Base-by-base conservation (phyloP, 495 filamentous ascomycete species). In the Aspergillus cristatus region DNA sequence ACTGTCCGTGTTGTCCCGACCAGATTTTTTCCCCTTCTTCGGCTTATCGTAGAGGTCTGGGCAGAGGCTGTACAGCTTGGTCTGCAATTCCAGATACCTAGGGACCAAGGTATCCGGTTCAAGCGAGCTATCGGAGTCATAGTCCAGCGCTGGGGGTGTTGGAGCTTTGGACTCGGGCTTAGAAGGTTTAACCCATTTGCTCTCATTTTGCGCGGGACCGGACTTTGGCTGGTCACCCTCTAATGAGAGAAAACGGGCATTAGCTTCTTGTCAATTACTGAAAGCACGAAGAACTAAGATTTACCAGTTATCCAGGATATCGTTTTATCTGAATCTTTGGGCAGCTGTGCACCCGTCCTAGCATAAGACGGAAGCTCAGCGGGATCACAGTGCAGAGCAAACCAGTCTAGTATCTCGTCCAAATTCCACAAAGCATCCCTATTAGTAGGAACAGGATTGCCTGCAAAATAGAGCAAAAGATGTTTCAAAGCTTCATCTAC, bases 361-460 rank as follows among this genome's bases (percentile, higher is more conserved):
- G 78, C 77, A 58, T 89, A 90, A 32, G 77, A 75, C 1, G 80
- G 79, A 20, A 91, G 70, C 48, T 90, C 81, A 4, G 75, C 71
- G 43, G 65, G 62, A 12, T 71, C 61, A 49, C 76, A 82, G 46
- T 86, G 72, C 43, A 83, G 64, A 14, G 85, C 84, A 14, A 96
- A 65, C 85, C 84, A 94, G 47, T 94, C 84, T 18, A 96, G 46
- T n/a, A 76, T 74, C 53, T 91, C 86, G 40, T 91, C 81, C 32
- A 96, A 60, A 14, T 88, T 88, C 82, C 86, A 93, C 8, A 85
- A 70, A 3, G 66, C 58, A 28, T 91, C 85, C 42, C 78, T 83
- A 45, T 63, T 64, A 22, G 56, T 45, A 14, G 53, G 55, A 14
- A 53, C 41, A 8, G 76, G 63, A 43, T 68, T 70, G 6, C 68